Evolutionary conservation across 2,329 filamentous ascomycete genomes (phyloP).

Genomic region (Neofusicoccum sp.): DNA sequence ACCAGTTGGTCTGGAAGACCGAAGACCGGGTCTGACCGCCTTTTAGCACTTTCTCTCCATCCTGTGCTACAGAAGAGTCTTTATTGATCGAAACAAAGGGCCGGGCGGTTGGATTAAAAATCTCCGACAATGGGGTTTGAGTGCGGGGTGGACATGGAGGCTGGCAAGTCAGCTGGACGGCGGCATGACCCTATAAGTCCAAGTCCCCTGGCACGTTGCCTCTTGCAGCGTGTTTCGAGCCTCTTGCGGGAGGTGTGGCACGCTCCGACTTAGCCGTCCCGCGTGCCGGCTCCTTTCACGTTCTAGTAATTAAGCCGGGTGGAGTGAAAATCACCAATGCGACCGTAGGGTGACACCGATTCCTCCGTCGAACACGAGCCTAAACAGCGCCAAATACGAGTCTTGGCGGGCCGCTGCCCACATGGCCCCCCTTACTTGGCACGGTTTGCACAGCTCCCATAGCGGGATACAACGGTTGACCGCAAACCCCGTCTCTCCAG

Average conservation of each 20-base stretch:
- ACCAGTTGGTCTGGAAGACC: too few relatives aligned
- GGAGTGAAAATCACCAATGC: slow-evolving; percentile 4
- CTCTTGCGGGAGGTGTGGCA: background rate
- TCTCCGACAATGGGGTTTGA: background rate
- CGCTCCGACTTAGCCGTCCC: background rate
- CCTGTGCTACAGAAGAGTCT: too few relatives aligned
- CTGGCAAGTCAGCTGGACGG: slow-evolving; percentile 6
- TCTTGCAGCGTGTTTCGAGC: background rate
- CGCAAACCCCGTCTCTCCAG: background rate
- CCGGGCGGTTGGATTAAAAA: background rate
- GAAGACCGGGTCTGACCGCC: too few relatives aligned
- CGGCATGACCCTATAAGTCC: background rate
- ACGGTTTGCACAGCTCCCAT: too few relatives aligned
- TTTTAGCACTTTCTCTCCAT: too few relatives aligned
- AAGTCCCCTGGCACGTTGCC: background rate
- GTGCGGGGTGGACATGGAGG: slow-evolving; percentile 4
- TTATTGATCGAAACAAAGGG: too few relatives aligned
- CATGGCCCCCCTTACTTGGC: too few relatives aligned
- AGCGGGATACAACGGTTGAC: background rate
- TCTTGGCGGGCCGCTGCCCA: background rate
- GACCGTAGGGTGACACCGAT: slow-evolving; percentile 10
- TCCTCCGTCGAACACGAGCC: slow-evolving; percentile 5
- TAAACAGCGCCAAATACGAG: slow-evolving; percentile 12
- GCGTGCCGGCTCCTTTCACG: slow-evolving; percentile 6
- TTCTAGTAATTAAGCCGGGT: background rate